Percentiles rank a stretch among this genome's conserved stretches.
Conservation (phyloP, 2,329 filamentous ascomycete species). For the Neoascochyta sp. region DNA sequence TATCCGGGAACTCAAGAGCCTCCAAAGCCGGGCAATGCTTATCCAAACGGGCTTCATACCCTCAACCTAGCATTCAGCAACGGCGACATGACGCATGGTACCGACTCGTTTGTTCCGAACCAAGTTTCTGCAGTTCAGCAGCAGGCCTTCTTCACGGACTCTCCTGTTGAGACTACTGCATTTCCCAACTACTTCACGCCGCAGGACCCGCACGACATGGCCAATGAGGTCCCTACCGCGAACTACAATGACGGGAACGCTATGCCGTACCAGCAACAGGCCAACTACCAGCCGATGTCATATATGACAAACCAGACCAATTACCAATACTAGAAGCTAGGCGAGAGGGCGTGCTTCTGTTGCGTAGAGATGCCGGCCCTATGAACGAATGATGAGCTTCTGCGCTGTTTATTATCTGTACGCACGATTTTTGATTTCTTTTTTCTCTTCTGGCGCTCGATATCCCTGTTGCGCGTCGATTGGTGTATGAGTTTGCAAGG, state of each 20-base stretch:
- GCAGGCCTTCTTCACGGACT: conserved; percentile 33
- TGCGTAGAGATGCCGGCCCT: not conserved
- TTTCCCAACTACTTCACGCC: conserved; percentile 32
- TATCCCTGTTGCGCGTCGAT: conserved; percentile 17
- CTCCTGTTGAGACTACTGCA: conserved; percentile 36
- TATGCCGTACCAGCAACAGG: conserved; percentile 29
- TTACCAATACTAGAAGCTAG: conserved; percentile 28
- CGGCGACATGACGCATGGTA: conserved; percentile 20
- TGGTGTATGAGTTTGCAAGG: no score
- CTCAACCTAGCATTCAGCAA: conserved; percentile 26
- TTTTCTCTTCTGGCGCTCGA: conserved; percentile 10
- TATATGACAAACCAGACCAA: conserved; percentile 28
- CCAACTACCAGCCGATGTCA: conserved; percentile 31
- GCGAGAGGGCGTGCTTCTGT: conserved; percentile 3
- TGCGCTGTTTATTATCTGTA: no score
- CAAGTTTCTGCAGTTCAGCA: conserved; percentile 29
- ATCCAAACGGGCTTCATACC: conserved; percentile 29
- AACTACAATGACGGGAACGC: conserved; percentile 23
- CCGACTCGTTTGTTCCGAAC: conserved; percentile 26
- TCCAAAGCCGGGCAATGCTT: conserved; percentile 26
- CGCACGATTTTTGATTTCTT: conserved; percentile 1
- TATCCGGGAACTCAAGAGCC: conserved; percentile 35
- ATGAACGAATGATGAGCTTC: no score
- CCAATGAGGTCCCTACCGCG: conserved; percentile 20
- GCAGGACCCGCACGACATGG: conserved; percentile 28